Base-by-base conservation (phyloP, 768 basidiomycete genomes). In the Rhodotorula babjevae region DNA sequence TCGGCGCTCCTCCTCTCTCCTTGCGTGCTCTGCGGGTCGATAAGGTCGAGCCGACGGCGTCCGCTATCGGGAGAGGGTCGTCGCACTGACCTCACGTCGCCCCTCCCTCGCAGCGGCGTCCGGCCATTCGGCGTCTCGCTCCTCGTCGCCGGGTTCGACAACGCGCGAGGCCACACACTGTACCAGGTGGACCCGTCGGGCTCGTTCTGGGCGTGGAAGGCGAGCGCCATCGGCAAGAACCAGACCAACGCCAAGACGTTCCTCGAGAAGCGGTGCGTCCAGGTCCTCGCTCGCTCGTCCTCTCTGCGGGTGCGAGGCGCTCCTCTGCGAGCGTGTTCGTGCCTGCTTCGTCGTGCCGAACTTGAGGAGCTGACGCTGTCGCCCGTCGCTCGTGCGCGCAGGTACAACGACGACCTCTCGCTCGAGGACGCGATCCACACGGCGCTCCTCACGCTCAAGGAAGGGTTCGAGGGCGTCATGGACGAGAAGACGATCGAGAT, bases 241-340 rank as follows among this genome's bases (percentile, higher is more conserved):
- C 97, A 98, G 93, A 88, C 93, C 59, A 99, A 99, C 78, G 96
- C 94, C 49, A 99, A 99, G 83, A 99, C 96, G 15, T 99, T 99
- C 83, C 82, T 99, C 76, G 96, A 99, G 83, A 99, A 99, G 83
- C 88, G 96, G 92, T 93, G 77, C 79, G 88, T 82, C 60, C 10
- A 16, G 9, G 27, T n/a, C n/a, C 79, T 78, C 76, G 75, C 65
- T 74, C 69, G 5, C 36, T 36, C 36, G 5, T 36, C 36, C 5
- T 36, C 36, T 36, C 36, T 36, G 36, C 36, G 36, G 36, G 36
- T 36, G 36, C 36, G 36, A 36, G 36, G 5, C 36, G 36, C 36
- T 36, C 36, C 9, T 5, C 36, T 9, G 36, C 36, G 36, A 77
- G 47, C 69, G 75, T 67, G 76, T 77, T 59, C 69, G 64, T 56